Conservation (phyloP, 768 basidiomycete genomes). For the Psilocybe sp. region DNA sequence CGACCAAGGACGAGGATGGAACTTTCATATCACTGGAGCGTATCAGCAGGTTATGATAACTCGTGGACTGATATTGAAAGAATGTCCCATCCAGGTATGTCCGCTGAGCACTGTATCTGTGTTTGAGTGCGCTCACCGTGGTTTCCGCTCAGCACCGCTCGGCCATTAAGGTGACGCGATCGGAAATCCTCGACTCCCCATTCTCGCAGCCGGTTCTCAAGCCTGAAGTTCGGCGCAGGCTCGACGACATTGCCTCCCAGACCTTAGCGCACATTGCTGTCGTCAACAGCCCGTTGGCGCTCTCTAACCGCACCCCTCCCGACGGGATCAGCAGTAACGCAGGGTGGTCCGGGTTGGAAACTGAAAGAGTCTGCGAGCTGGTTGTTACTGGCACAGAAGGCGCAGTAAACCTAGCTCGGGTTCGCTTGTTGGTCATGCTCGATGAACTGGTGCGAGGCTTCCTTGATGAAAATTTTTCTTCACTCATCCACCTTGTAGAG, state of each 20-base stretch:
- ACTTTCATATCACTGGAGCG: conserved; percentile 86
- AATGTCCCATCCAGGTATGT: conserved; percentile 80
- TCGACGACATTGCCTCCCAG: conserved; percentile 93
- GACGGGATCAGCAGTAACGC: conserved; percentile 74
- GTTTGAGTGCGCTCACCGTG: conserved; percentile 14
- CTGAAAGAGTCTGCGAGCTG: conserved; percentile 90
- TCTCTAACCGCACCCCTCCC: conserved; percentile 73
- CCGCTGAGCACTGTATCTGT: conserved; percentile 12
- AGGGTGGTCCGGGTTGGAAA: conserved; percentile 89
- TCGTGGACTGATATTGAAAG: conserved; percentile 84
- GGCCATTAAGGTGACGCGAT: conserved; percentile 86
- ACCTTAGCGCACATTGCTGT: conserved; percentile 94
- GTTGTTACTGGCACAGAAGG: conserved; percentile 88
- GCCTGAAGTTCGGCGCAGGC: conserved; percentile 72
- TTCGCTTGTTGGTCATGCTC: conserved; percentile 87
- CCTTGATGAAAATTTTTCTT: conserved; percentile 7
- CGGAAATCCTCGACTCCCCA: conserved; percentile 88
- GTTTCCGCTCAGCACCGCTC: conserved; percentile 62
- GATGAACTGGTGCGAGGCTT: conserved; percentile 80
- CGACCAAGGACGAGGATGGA: conserved; percentile 75
- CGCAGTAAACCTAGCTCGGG: conserved; percentile 87
- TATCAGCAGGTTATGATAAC: conserved; percentile 93
- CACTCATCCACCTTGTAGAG: conserved; percentile 45
- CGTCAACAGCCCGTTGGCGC: conserved; percentile 77
- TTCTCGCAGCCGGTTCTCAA: conserved; percentile 79